phyloP scores from a whole-genome alignment of 2,329 filamentous ascomycete species.

The Aspergillus sp. region DNA sequence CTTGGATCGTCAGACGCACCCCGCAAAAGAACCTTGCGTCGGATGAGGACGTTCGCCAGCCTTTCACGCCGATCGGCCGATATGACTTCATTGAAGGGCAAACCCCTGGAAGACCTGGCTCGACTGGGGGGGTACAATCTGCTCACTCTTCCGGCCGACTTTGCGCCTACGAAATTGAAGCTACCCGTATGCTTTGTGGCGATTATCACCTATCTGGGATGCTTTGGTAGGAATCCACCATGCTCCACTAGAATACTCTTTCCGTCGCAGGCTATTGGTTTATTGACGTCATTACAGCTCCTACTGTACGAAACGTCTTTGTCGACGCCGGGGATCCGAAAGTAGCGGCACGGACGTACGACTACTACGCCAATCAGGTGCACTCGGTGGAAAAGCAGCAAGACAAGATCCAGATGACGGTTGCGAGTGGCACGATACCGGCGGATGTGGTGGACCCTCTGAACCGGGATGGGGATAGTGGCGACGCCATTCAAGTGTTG shows the following conservation, averaged over 20 bases:
- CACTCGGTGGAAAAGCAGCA: conserved; percentile 38
- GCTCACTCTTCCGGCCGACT: conserved; percentile 39
- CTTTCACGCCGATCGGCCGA: conserved; percentile 29
- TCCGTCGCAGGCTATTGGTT: conserved; percentile 7
- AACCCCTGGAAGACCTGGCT: conserved; percentile 42
- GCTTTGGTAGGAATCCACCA: conserved; percentile 34
- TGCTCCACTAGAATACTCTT: conserved; percentile 16
- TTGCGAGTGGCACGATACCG: conserved; percentile 37
- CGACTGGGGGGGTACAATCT: conserved; percentile 47
- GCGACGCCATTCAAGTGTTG: conserved; percentile 16
- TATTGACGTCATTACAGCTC: conserved; percentile 26
- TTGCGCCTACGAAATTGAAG: conserved; percentile 41
- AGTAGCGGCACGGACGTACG: conserved; percentile 39
- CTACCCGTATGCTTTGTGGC: conserved; percentile 49
- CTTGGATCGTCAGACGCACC: conserved; percentile 23
- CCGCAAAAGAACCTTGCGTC: conserved; percentile 32
- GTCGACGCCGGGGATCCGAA: conserved; percentile 38
- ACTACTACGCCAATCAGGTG: conserved; percentile 44
- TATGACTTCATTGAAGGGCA: conserved; percentile 40
- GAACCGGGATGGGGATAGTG: conserved; percentile 10
- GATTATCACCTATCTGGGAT: conserved; percentile 39
- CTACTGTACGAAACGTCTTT: conserved; percentile 37
- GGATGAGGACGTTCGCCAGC: conserved; percentile 43
- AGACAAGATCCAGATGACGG: conserved; percentile 36
- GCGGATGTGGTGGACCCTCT: conserved; percentile 20